These are phyloP conservation scores for Cynara cardunculus DNA, from an alignment of 129 eudicot genomes.

Conservation along the genomic window DNA sequence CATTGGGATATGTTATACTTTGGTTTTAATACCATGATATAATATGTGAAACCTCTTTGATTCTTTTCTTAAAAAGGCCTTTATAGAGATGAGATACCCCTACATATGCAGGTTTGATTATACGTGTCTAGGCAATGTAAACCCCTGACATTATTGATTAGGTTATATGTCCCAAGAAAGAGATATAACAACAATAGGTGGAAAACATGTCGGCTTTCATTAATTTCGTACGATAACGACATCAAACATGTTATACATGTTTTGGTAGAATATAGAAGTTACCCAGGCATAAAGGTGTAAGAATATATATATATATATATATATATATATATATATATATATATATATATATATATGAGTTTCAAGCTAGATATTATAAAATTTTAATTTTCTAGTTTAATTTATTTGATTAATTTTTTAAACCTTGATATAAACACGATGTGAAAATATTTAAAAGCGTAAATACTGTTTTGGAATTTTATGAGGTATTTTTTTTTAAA, in stretches of 20 bases:
- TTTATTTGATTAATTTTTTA: no score
- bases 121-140: not conserved
- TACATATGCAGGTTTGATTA: not conserved
- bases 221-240: not conserved
- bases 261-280: not conserved
- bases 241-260: not conserved
- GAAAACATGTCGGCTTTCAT: not conserved
- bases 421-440: no score
- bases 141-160: not conserved
- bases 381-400: no score
- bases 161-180: not conserved
- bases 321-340: no score
- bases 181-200: not conserved
- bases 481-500: no score
- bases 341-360: no score
- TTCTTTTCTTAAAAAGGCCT: not conserved
- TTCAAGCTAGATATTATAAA: no score
- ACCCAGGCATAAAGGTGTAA: not conserved
- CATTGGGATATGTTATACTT: not conserved
- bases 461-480: no score
- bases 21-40: no score
- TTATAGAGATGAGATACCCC: not conserved
- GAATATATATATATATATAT: no score
- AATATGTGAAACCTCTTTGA: not conserved
- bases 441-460: no score